A percentile compares a stretch with the other conserved stretches of the same genome.
Conservation (phyloP, 805 yeast genomes). For the Nakazawaea holstii region DNA sequence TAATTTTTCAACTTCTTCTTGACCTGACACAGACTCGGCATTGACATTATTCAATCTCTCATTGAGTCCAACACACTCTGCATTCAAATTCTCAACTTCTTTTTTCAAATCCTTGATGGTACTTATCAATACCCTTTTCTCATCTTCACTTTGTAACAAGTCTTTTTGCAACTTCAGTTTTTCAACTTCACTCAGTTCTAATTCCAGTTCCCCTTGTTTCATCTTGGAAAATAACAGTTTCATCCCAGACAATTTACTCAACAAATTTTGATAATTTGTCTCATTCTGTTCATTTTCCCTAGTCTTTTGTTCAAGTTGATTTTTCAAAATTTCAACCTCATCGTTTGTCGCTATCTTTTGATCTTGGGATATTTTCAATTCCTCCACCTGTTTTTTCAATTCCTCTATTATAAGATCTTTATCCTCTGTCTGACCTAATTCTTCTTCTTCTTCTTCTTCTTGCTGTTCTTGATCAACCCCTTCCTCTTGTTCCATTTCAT, state of each 20-base stretch:
- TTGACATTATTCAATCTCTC: constrained; percentile 32
- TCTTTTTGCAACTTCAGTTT: constrained; percentile 24
- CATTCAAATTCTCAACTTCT: constrained; percentile 37
- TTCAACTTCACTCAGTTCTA: constrained; percentile 45
- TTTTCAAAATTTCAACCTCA: constrained; percentile 16
- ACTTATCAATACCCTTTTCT: constrained; percentile 9
- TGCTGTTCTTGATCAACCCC: neutral
- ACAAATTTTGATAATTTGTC: constrained; percentile 53
- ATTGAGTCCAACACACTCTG: constrained; percentile 49
- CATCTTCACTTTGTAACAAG: constrained; percentile 14
- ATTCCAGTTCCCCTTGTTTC: constrained; percentile 63
- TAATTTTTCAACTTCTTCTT: constrained; percentile 35
- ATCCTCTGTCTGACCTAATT: neutral
- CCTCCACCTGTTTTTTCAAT: neutral
- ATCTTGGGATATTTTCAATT: neutral
- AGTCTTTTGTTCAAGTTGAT: constrained; percentile 28
- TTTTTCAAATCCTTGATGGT: constrained; percentile 19
- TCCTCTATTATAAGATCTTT: neutral
- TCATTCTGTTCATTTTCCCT: constrained; percentile 55
- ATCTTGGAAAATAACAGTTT: constrained; percentile 66
- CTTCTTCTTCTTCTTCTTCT: neutral
- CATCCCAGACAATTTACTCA: constrained; percentile 67
- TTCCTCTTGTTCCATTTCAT: neutral
- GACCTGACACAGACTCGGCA: constrained; percentile 29
- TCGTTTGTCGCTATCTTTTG: neutral